A percentile compares a stretch with the other conserved stretches of the same genome.
phyloP scores from a whole-genome alignment of 2,329 filamentous ascomycete species.

The Penicillium verrucosum region DNA sequence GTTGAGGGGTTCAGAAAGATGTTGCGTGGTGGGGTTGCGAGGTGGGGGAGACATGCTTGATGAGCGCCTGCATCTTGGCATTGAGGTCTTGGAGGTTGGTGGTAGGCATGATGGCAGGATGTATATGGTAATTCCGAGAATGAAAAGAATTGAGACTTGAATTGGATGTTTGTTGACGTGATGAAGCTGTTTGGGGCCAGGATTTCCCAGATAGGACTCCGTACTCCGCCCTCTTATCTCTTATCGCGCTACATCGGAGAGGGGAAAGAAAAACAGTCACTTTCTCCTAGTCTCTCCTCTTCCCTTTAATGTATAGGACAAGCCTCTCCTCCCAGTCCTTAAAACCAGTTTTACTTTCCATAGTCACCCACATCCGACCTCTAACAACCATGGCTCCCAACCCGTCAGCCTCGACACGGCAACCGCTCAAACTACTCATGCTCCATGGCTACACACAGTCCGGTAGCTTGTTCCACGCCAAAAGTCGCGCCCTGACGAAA shows the following conservation, averaged over 20 bases:
- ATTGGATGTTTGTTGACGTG: constrained; percentile 15
- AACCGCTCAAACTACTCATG: constrained; percentile 66
- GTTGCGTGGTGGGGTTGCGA: not conserved
- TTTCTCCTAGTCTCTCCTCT: not conserved
- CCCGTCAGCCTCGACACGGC: constrained; percentile 12
- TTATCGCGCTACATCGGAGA: not conserved
- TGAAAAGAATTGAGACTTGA: not conserved
- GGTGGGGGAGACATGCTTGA: constrained; percentile 22
- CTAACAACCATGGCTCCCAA: constrained; percentile 19
- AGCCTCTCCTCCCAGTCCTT: not conserved
- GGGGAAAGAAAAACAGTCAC: not conserved
- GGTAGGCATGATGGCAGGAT: constrained; percentile 12
- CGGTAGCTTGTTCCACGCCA: constrained; percentile 76
- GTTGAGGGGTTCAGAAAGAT: not conserved
- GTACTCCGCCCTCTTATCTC: not conserved
- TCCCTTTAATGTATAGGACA: not conserved
- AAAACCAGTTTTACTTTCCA: not conserved
- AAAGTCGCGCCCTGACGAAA: constrained; percentile 84
- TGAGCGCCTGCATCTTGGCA: constrained; percentile 25
- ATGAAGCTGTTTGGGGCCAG: constrained; percentile 4
- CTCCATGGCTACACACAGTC: constrained; percentile 90
- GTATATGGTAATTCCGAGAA: not conserved
- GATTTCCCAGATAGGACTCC: constrained; percentile 2
- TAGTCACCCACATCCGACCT: constrained; percentile 1
- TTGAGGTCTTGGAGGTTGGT: constrained; percentile 20